Evolutionary conservation across 305 asterid genomes (phyloP).

Genomic region (Stenogyne calaminthoides): DNA sequence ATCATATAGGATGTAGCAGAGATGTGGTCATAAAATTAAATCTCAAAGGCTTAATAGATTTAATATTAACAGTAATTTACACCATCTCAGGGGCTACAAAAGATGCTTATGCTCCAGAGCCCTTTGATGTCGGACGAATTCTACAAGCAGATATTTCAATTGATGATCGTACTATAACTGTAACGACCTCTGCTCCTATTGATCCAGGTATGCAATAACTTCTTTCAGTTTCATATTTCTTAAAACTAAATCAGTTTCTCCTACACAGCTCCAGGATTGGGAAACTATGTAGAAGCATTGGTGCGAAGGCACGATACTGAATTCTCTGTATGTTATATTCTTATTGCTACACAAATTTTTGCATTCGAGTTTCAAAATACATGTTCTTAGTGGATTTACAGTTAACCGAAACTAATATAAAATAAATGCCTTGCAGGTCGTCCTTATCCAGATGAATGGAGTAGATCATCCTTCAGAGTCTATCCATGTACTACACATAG

Average conservation of each 20-base stretch:
- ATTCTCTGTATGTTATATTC: constrained; percentile 62
- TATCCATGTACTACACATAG: constrained; percentile 76
- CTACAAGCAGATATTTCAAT: constrained; percentile 66
- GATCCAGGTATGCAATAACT: constrained; percentile 70
- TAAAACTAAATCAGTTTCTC: constrained; percentile 26
- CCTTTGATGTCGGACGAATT: constrained; percentile 81
- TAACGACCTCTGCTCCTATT: constrained; percentile 70
- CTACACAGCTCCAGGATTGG: constrained; percentile 85
- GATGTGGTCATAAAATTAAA: not conserved
- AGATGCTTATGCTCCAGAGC: constrained; percentile 89
- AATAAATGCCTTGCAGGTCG: constrained; percentile 49
- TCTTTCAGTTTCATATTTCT: not conserved
- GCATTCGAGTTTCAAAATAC: constrained; percentile 4
- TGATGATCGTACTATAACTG: constrained; percentile 49
- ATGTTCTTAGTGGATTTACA: not conserved
- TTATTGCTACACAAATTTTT: not conserved
- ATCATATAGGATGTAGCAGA: not conserved
- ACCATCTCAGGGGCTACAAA: constrained; percentile 76
- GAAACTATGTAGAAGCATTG: constrained; percentile 94
- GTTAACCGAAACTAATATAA: not conserved
- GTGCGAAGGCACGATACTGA: constrained; percentile 90
- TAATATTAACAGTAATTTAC: constrained; percentile 17
- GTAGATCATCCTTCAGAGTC: constrained; percentile 66
- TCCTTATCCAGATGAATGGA: constrained; percentile 74
- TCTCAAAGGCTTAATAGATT: constrained; percentile 15